Evolutionary conservation across 352 stramenopile genomes (phyloP), one percentile per base, ranked within the genome.

Genomic region (Phytophthora hibernalis): DNA sequence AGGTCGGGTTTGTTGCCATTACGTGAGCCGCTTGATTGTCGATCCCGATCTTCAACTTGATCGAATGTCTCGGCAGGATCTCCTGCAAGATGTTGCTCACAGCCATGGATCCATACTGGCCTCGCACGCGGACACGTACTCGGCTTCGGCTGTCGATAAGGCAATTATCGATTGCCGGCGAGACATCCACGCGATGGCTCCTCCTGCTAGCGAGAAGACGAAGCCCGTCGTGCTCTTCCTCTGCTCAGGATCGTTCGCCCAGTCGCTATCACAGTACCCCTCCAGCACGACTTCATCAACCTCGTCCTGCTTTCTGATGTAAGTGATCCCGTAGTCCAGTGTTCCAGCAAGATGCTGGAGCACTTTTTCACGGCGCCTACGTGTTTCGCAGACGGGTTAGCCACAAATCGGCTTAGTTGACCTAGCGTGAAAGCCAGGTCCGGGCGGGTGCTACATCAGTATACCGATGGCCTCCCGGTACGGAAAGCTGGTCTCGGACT

Each of bases 101-200:
- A 20, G 47, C 13, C 24, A 40, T 35, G 2, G 47, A n/a, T n/a
- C n/a, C n/a, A 54, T 54, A 5, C 22, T 40, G 18, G 48, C 38
- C 15, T 65, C 48, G 54, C 58, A 65, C 12, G 58, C 48, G 3
- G 48, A 38, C 37, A 65, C 35, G 20, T 65, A 59, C 22, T 65
- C 58, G 0, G 44, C 54, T 21, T 54, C 54, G 21, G 31, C 56
- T 22, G 56, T 56, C 5, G 45, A 56, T 15, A 55, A 30, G 2
- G 59, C 59, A 20, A 67, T 42, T 12, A 60, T 55, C 3, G 18
- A 20, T 9, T 65, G 38, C 4, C 37, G 22, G n/a, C 47, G 31
- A 7, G 48, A 58, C 47, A 58, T 58, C 57, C 47, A 65, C 1
- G 57, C 13, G 4, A 58, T 43, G 7, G 49, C 26, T 20, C 60